Conservation (phyloP, 371 early-diverging fungal genomes). For the Syncephalastrum racemosum region DNA sequence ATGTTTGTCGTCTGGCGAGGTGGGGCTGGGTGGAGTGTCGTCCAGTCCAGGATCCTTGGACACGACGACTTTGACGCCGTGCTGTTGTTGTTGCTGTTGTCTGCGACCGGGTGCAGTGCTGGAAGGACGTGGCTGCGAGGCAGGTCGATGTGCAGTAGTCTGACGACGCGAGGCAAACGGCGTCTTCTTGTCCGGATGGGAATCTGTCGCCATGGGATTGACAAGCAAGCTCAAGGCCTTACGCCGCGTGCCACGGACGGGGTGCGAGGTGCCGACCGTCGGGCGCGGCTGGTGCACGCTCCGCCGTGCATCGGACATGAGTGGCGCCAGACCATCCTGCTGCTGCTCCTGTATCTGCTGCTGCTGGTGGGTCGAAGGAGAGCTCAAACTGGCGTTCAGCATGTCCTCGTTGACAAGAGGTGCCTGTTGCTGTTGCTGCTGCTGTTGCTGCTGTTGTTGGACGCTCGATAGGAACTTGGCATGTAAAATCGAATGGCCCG, state of each 20-base stretch:
- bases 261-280: conserved; percentile 16
- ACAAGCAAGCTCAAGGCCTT: conserved; percentile 60
- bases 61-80: too few relatives aligned
- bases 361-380: too few relatives aligned
- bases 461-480: conserved; percentile 48
- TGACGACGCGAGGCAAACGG: background rate
- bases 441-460: conserved; percentile 19
- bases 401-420: too few relatives aligned
- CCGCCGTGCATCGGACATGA: too few relatives aligned
- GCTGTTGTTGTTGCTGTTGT: too few relatives aligned
- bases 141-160: background rate
- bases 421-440: background rate
- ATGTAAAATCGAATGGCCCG: conserved; percentile 37
- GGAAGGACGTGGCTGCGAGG: background rate
- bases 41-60: conserved; percentile 3
- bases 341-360: too few relatives aligned
- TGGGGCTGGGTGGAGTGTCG: too few relatives aligned
- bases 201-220: conserved; percentile 44
- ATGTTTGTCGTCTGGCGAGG: conserved; percentile 28
- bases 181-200: conserved; percentile 12
- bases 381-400: too few relatives aligned
- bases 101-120: too few relatives aligned
- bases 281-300: conserved; percentile 18
- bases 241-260: conserved; percentile 48
- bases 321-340: too few relatives aligned